Evolutionary conservation across 257 asterid species (phyloP), one percentile per base, ranked within the genome.

Genomic region (Nicotiana undulata): DNA sequence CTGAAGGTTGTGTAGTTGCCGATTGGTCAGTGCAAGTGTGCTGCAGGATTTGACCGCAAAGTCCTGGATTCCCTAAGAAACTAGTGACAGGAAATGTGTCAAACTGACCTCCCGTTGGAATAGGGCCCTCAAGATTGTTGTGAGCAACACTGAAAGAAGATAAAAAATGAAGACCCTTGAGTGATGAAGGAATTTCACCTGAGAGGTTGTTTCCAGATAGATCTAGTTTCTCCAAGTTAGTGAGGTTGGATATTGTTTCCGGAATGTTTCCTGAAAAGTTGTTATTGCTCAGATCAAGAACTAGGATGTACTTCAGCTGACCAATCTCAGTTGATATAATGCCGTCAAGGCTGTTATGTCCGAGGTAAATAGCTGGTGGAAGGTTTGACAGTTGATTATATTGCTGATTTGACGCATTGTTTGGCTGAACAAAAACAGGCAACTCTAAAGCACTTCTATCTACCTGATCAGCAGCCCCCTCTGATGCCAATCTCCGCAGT

Each of bases 51-150:
- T 67, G 84, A 79, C 99, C 99, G 76, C 99, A 95, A 86, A 95
- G 86, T 79, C 81, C 88, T 13, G 87, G 88, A 80, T 95, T 95
- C 56, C 98, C 98, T 63, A 81, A 86, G 56, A 91, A 95, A 88
- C 97, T 95, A 32, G 92, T 52, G 58, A 12, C 81, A 0, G 96
- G 89, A 82, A 95, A 95, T 11, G 99, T 95, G 81, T 94, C 93
- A 56, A 95, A 95, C 89, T 95, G 99, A 29, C 97, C 95, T 61
- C 99, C 99, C 4, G 83, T 81, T 11, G 99, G 99, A 51, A 95
- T 83, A 37, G 93, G 89, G 44, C 99, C 99, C 84, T 91, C 88
- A 49, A 95, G 97, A 83, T 90, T 63, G 83, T 95, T 95, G 86
- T 86, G 6, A 56, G 99, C 97, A 40, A 95, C 98, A 37, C 88